phyloP scores from a whole-genome alignment of 2,329 filamentous ascomycete species.

The Colletotrichum sp. region DNA sequence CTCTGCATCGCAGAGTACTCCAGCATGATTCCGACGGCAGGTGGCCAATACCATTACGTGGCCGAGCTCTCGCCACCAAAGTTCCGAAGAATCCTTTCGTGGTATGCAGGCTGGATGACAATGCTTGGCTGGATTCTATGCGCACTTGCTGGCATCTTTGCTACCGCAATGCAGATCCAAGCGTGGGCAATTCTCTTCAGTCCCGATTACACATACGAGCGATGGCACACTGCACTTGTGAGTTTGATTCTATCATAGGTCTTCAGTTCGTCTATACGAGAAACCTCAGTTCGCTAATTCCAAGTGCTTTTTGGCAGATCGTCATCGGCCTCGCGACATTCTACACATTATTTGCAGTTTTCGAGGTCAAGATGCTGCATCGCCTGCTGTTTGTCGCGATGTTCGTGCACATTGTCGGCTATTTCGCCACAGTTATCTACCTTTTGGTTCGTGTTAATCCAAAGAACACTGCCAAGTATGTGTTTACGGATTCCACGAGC shows the following conservation, averaged over 20 bases:
- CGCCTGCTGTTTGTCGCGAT: not conserved
- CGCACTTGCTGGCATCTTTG: not conserved
- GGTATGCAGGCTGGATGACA: constrained; percentile 53
- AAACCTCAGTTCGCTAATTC: not conserved
- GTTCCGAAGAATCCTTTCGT: constrained; percentile 59
- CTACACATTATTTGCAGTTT: not conserved
- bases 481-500: not conserved
- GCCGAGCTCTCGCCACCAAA: constrained; percentile 54
- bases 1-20: constrained; percentile 39
- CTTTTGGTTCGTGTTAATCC: not conserved
- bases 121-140: constrained; percentile 48
- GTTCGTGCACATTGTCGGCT: not conserved
- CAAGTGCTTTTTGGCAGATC: not conserved
- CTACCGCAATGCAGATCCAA: not conserved
- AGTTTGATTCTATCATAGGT: not conserved
- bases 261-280: not conserved
- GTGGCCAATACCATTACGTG: constrained; percentile 68
- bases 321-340: not conserved
- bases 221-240: not conserved
- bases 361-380: not conserved
- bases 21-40: constrained; percentile 54
- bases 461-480: not conserved
- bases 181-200: not conserved
- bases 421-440: not conserved
- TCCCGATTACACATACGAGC: not conserved